Evolutionary conservation across 1,284 basidiomycete genomes (phyloP).

Genomic region (Cryptococcus wingfieldii): DNA sequence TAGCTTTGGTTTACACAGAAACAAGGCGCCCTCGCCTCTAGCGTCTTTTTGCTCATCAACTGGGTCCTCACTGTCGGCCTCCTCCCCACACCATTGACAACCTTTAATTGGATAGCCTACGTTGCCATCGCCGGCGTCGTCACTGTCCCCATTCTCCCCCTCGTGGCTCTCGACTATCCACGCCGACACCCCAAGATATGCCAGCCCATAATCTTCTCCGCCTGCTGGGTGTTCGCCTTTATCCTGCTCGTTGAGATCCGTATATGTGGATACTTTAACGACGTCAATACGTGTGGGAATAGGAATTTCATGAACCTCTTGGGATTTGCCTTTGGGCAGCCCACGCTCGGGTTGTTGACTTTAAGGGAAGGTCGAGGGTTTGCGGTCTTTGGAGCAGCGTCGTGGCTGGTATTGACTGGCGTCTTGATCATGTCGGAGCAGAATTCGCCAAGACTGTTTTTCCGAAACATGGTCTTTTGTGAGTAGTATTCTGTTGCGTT

Average conservation of each 20-base stretch:
- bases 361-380: constrained; percentile 64
- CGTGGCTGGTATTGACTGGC: constrained; percentile 59
- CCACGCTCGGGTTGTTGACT: constrained; percentile 72
- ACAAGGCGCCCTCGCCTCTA: constrained; percentile 30
- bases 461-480: constrained; percentile 42
- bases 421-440: constrained; percentile 41
- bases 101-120: constrained; percentile 32
- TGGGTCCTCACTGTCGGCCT: constrained; percentile 37
- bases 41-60: constrained; percentile 37
- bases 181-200: constrained; percentile 32
- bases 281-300: constrained; percentile 24
- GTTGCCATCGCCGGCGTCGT: constrained; percentile 38
- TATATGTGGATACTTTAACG: constrained; percentile 30
- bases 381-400: constrained; percentile 58
- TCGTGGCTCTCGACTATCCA: constrained; percentile 40
- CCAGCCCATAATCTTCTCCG: constrained; percentile 36
- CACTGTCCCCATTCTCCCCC: constrained; percentile 35
- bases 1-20: constrained; percentile 40
- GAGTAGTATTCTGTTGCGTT: constrained; percentile 9
- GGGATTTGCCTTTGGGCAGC: constrained; percentile 57
- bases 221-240: constrained; percentile 39
- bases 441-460: constrained; percentile 51
- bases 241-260: constrained; percentile 41
- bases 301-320: constrained; percentile 31
- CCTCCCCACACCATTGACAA: constrained; percentile 20